phyloP scores from a whole-genome alignment of 495 filamentous ascomycete species.

The Neurospora sublineolata region DNA sequence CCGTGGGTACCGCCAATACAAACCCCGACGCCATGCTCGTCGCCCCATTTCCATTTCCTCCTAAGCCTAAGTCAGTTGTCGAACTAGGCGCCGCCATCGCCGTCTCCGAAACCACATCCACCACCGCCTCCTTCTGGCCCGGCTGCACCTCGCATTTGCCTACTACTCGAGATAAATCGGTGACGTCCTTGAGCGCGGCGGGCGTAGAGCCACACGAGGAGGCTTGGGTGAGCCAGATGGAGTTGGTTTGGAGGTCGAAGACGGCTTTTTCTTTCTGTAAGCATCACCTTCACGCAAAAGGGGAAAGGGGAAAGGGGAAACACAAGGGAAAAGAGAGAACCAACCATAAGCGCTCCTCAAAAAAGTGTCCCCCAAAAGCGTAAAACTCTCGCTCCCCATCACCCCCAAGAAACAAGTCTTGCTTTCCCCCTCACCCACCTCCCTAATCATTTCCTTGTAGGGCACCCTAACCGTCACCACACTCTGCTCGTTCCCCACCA shows the following conservation, averaged over 20 bases:
- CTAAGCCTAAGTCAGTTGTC: not conserved
- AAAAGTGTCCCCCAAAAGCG: constrained; percentile 85
- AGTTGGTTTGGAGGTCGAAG: constrained; percentile 35
- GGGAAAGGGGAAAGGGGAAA: no score
- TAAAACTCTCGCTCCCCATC: constrained; percentile 47
- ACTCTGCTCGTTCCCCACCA: constrained; percentile 7
- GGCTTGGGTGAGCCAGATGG: constrained; percentile 34
- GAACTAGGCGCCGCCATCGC: not conserved
- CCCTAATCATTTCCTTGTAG: constrained; percentile 43
- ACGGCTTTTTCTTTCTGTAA: constrained; percentile 20
- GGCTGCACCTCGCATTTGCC: constrained; percentile 11
- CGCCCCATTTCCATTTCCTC: not conserved
- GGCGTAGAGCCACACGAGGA: constrained; percentile 33
- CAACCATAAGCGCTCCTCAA: constrained; percentile 72
- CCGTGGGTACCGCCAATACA: not conserved
- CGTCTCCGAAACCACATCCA: not conserved
- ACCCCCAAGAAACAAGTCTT: constrained; percentile 67
- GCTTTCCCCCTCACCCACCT: constrained; percentile 35
- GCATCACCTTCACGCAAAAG: not conserved
- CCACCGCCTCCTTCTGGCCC: not conserved
- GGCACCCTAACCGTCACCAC: constrained; percentile 55
- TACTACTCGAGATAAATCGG: constrained; percentile 7
- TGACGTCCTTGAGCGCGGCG: constrained; percentile 17
- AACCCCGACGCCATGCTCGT: not conserved
- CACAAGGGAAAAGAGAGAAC: constrained; percentile 3